A percentile compares a stretch with the other conserved stretches of the same genome.
These are phyloP conservation scores for Zelopaecilomyces penicillatus DNA, from an alignment of 2,329 filamentous ascomycete species.

Conservation along the genomic window DNA sequence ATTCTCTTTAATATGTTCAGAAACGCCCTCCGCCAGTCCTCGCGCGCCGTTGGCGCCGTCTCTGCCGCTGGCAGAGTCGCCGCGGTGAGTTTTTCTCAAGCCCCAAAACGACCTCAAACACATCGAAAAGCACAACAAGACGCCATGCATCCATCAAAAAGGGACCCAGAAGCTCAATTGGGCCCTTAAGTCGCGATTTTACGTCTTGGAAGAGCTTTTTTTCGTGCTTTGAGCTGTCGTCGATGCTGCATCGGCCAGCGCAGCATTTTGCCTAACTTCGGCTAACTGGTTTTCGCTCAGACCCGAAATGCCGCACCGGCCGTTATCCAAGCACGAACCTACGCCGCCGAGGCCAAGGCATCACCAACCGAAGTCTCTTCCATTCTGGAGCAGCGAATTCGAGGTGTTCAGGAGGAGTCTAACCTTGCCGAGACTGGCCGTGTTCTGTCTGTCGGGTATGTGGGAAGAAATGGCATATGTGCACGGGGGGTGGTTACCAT, in stretches of 20 bases:
- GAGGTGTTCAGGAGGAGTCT: slow-evolving; percentile 95
- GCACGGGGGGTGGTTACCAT: slow-evolving; percentile 2
- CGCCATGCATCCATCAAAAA: slow-evolving; percentile 24
- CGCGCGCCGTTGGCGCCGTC: slow-evolving; percentile 88
- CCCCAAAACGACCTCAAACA: slow-evolving; percentile 27
- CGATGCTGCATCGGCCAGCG: slow-evolving; percentile 11
- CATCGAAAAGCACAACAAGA: slow-evolving; percentile 1
- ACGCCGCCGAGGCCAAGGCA: slow-evolving; percentile 90
- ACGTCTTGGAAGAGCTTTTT: slow-evolving; percentile 20
- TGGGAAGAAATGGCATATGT: slow-evolving; percentile 22
- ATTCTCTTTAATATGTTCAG: slow-evolving; percentile 75
- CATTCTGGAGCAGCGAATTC: slow-evolving; percentile 98
- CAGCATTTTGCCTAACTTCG: slow-evolving; percentile 20
- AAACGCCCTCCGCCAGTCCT: slow-evolving; percentile 95
- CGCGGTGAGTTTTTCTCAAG: slow-evolving; percentile 66
- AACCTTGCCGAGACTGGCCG: slow-evolving; percentile 96
- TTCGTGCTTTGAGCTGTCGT: slow-evolving; percentile 24
- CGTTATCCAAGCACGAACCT: slow-evolving; percentile 71
- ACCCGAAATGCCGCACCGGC: slow-evolving; percentile 78
- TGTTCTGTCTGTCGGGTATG: slow-evolving; percentile 98
- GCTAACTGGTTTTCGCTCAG: slow-evolving; percentile 55
- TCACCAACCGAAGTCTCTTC: slow-evolving; percentile 96
- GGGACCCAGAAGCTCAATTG: slow-evolving; percentile 28
- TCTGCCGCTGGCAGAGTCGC: slow-evolving; percentile 86
- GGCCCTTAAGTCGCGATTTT: slow-evolving; percentile 12